phyloP scores from a whole-genome alignment of 169 alveolate genomes.

The Cardiosporidium cionae region DNA sequence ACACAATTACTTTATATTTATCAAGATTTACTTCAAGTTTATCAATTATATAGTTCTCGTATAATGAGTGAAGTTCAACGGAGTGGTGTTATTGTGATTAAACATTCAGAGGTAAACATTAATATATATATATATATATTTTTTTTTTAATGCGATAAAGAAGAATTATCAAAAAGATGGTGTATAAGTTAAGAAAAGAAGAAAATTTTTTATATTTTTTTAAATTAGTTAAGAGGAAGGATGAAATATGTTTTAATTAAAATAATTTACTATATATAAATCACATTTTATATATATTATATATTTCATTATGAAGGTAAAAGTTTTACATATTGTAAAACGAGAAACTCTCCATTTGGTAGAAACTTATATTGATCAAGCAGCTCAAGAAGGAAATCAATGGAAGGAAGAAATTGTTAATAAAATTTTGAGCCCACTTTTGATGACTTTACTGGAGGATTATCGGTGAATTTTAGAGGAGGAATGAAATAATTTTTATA shows the following conservation, averaged over 20 bases:
- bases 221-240: too few species aligned
- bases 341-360: constrained; percentile 17
- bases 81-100: constrained; percentile 2
- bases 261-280: too few species aligned
- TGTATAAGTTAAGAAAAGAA: too few species aligned
- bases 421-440: constrained; percentile 11
- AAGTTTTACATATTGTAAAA: not conserved
- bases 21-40: constrained; percentile 14
- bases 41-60: constrained; percentile 19
- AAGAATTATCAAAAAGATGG: too few species aligned
- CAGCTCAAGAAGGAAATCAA: constrained; percentile 5
- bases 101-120: constrained; percentile 21
- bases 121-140: not conserved
- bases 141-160: too few species aligned
- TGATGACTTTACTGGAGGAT: constrained; percentile 21
- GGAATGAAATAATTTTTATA: too few species aligned
- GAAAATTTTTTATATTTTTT: too few species aligned
- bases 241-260: too few species aligned
- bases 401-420: constrained; percentile 2
- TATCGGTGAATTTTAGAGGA: too few species aligned
- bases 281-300: too few species aligned
- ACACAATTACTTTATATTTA: constrained; percentile 20
- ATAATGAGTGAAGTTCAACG: constrained; percentile 11
- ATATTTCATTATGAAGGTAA: not conserved
- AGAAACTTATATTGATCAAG: constrained; percentile 10